Conservation (phyloP, 2,329 filamentous ascomycete species). For the Cercospora zeina region DNA sequence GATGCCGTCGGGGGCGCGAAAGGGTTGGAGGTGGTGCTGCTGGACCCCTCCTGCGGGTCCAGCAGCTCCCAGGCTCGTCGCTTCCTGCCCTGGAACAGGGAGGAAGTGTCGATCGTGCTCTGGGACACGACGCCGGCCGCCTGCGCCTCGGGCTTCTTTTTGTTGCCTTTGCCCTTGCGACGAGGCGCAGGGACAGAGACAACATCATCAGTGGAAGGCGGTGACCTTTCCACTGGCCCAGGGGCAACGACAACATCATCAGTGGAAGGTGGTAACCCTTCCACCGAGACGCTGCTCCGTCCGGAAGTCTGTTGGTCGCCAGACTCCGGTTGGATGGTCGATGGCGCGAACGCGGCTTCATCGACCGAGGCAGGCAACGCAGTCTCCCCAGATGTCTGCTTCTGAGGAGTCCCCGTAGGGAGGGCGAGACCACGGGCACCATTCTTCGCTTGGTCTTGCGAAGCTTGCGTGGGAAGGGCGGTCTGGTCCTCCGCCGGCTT, state of each 20-base stretch:
- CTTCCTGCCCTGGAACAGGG: not conserved
- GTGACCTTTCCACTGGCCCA: not conserved
- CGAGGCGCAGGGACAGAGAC: not conserved
- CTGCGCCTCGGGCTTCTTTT: not conserved
- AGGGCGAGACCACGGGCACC: not conserved
- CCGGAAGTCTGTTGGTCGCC: not conserved
- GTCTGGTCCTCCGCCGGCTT: not conserved
- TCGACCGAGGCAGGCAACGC: not conserved
- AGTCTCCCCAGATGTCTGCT: not conserved
- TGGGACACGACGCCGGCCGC: not conserved
- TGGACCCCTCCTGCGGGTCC: too few species aligned
- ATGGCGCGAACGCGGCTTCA: not conserved
- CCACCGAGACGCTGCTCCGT: not conserved
- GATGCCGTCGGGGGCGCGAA: not conserved
- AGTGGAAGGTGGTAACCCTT: not conserved
- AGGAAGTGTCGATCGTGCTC: not conserved
- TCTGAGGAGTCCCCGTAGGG: not conserved
- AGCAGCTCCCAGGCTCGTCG: not conserved
- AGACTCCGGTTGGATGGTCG: not conserved
- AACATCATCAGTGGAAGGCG: not conserved
- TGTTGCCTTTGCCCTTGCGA: not conserved
- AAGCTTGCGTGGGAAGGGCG: not conserved
- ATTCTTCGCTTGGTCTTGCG: not conserved
- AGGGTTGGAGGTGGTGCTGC: not conserved
- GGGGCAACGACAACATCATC: not conserved